Percentiles rank a stretch among this genome's conserved stretches.
phyloP scores from a whole-genome alignment of 208 protist genomes.

The Blechomonas ayalai region DNA sequence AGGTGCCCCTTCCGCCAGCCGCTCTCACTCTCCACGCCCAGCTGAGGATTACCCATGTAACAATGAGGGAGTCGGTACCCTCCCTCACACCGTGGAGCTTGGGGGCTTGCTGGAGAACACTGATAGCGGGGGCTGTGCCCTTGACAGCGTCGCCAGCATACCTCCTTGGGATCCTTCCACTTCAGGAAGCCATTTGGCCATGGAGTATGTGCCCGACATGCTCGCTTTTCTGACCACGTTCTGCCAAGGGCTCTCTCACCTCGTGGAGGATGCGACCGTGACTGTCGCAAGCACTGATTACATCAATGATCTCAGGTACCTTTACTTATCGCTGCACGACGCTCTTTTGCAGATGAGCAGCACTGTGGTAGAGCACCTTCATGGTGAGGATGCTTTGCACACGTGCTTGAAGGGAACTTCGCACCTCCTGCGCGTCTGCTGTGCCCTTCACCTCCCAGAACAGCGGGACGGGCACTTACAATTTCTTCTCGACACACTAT shows the following conservation, averaged over 20 bases:
- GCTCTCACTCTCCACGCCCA: too few species aligned
- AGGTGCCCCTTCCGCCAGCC: too few species aligned
- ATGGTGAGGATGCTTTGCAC: conserved; percentile 36
- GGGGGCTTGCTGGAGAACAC: too few species aligned
- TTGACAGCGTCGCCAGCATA: too few species aligned
- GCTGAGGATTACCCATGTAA: too few species aligned
- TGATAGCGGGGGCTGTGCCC: too few species aligned
- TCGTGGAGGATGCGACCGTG: conserved; percentile 7
- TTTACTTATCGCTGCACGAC: conserved; percentile 18
- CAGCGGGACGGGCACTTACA: conserved; percentile 38
- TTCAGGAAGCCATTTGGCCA: not conserved
- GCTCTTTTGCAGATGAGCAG: conserved; percentile 14
- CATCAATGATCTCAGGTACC: not conserved
- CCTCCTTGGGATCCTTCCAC: too few species aligned
- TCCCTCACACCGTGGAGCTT: too few species aligned
- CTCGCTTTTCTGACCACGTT: conserved; percentile 33
- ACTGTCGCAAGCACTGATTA: not conserved
- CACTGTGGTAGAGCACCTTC: conserved; percentile 7
- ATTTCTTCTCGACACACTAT: conserved; percentile 21
- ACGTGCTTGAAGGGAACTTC: conserved; percentile 28
- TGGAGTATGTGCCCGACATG: conserved; percentile 1
- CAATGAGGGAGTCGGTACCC: too few species aligned
- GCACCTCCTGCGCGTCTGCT: conserved; percentile 40
- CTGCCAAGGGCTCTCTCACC: conserved; percentile 21
- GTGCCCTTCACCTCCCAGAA: conserved; percentile 17